These are phyloP conservation scores for Xylariales sp. DNA, from an alignment of 2,329 filamentous ascomycete genomes.

Conservation along the genomic window DNA sequence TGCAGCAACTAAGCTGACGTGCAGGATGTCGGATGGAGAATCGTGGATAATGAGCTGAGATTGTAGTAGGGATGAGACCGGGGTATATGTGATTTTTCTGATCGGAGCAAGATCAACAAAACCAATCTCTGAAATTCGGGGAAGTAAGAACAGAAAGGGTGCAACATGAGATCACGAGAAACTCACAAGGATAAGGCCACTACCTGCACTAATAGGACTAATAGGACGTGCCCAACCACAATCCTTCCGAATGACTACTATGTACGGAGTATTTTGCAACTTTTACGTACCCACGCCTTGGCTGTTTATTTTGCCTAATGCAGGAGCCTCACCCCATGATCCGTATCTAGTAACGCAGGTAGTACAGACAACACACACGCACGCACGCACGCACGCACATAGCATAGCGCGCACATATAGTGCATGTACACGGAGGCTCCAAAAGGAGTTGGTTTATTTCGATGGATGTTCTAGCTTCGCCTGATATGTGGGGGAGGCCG, in stretches of 20 bases:
- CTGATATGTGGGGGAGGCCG: neutral
- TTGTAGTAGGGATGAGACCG: neutral
- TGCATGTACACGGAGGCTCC: too few relatives aligned
- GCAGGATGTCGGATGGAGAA: conserved; percentile 2
- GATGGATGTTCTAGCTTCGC: neutral
- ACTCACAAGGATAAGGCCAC: neutral
- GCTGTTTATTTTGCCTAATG: neutral
- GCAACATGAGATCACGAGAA: neutral
- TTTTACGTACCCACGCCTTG: neutral
- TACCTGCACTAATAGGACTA: neutral
- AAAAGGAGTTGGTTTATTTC: neutral
- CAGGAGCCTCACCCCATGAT: neutral
- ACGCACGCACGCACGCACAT: too few relatives aligned
- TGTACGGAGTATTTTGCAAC: too few relatives aligned
- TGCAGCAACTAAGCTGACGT: neutral
- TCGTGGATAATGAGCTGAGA: conserved; percentile 3
- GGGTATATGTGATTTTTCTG: conserved; percentile 6
- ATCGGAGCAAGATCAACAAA: neutral
- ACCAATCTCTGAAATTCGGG: too few relatives aligned
- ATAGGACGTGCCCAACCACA: neutral
- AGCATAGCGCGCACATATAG: too few relatives aligned
- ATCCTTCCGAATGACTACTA: too few relatives aligned
- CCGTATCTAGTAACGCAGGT: too few relatives aligned
- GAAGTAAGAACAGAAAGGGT: neutral
- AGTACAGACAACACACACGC: too few relatives aligned